phyloP scores from a whole-genome alignment of 768 basidiomycete species.

The Rhodotorula babjevae region DNA sequence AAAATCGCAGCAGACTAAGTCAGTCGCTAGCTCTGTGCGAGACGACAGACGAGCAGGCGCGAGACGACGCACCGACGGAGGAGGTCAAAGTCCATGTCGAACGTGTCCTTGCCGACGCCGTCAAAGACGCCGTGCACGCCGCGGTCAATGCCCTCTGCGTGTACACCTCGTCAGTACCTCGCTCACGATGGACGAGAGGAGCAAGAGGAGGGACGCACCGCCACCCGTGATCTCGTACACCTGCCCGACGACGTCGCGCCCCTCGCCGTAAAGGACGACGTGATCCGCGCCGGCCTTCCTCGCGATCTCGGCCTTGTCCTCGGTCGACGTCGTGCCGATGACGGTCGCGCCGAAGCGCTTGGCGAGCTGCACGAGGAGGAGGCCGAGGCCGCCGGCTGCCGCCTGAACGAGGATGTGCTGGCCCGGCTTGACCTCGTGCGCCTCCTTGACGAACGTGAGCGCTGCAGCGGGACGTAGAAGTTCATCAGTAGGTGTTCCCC shows the following conservation, averaged over 20 bases:
- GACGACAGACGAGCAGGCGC: background rate
- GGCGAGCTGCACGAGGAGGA: conserved; percentile 52
- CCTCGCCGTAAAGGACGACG: conserved; percentile 71
- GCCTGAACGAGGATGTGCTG: conserved; percentile 61
- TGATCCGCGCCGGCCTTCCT: conserved; percentile 75
- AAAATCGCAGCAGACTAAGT: conserved; percentile 60
- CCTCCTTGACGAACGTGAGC: conserved; percentile 70
- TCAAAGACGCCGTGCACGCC: conserved; percentile 77
- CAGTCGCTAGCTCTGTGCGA: conserved; percentile 41
- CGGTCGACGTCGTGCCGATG: conserved; percentile 85
- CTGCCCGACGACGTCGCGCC: conserved; percentile 61
- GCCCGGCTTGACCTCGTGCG: conserved; percentile 67
- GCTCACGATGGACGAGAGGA: background rate
- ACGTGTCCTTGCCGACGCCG: conserved; percentile 96
- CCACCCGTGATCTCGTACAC: conserved; percentile 45
- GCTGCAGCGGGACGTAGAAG: background rate
- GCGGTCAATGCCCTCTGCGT: conserved; percentile 43
- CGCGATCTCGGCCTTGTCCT: conserved; percentile 75
- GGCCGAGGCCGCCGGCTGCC: conserved; percentile 79
- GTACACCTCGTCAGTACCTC: conserved; percentile 18
- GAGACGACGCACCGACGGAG: conserved; percentile 11
- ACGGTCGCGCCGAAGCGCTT: conserved; percentile 74
- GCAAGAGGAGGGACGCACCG: background rate
- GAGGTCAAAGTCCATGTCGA: conserved; percentile 47
- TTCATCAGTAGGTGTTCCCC: too few species aligned